Evolutionary conservation across 148 eudicot genomes (phyloP), one percentile per base, ranked within the genome.

Genomic region (Salicornia ramosissima): DNA sequence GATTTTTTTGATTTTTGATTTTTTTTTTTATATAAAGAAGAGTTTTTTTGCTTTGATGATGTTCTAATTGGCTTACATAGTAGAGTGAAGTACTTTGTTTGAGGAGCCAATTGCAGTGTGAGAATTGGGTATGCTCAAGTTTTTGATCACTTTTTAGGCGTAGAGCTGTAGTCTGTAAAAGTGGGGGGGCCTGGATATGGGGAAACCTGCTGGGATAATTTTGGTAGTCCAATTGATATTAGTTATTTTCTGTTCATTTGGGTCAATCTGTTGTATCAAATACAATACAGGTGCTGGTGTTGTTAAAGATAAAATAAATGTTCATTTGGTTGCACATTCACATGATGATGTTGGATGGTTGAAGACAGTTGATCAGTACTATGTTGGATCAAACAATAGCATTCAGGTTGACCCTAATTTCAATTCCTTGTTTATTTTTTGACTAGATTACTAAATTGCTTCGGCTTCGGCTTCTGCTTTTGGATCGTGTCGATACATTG

Each of bases 261-360:
- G 68, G 42, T 62, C 68, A 25, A 73, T 85, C 40, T 45, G 36
- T 68, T 81, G 83, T 76, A 51, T 61, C 42, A 74, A 78, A 49
- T 92, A 89, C 71, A 72, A 88, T 22, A 90, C 90, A 53, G 83
- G 77, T 16, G 70, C 75, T 64, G 79, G 81, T 15, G 70, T 85
- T 82, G 91, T 86, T 68, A 77, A 83, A 21, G 87, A 84, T 21
- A 93, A 90, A 60, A 69, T 93, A 82, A 93, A 93, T 83, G 98
- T 90, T 50, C 98, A 94, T 78, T 80, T 94, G 88, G 98, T 90
- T 77, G 82, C 97, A 46, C 98, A 94, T 74, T 83, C 98, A 1
- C 98, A 94, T 80, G 97, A 88, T 68, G 98, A 94, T 60, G 97
- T 90, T 30, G 98, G 98, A 62, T 94, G 98, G 98, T 85, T 90